A percentile compares a stretch with the other conserved stretches of the same genome.
phyloP scores from a whole-genome alignment of 495 filamentous ascomycete genomes.

The Talaromyces liani region DNA sequence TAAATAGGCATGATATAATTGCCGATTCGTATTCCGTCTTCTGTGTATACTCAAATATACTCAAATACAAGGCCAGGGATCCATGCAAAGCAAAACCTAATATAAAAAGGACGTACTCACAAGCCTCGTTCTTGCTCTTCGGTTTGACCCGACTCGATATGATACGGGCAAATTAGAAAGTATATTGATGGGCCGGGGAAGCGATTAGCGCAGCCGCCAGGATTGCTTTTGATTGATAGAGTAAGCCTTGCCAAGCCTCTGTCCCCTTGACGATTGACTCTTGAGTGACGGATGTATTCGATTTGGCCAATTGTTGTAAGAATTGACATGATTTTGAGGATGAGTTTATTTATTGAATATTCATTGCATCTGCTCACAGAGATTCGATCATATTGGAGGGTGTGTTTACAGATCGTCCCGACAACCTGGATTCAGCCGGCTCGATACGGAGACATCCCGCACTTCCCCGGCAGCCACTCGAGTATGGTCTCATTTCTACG shows the following conservation, averaged over 20 bases:
- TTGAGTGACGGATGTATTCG: neutral
- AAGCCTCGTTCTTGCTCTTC: neutral
- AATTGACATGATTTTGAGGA: neutral
- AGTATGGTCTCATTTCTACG: neutral
- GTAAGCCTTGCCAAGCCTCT: neutral
- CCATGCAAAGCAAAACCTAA: neutral
- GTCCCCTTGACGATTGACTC: neutral
- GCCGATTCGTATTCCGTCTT: neutral
- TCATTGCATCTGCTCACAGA: too few relatives aligned
- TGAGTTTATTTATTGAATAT: neutral
- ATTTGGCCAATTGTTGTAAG: neutral
- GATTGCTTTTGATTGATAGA: neutral
- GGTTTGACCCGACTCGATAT: too few relatives aligned
- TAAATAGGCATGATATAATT: neutral
- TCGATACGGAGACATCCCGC: neutral
- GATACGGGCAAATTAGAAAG: too few relatives aligned
- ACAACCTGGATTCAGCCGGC: conserved; percentile 1
- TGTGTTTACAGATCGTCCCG: neutral
- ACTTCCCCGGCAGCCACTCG: neutral
- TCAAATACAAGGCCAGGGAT: neutral
- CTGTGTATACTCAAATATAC: neutral
- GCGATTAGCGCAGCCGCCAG: conserved; percentile 1
- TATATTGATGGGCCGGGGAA: neutral
- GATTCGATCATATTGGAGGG: neutral
- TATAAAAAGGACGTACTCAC: neutral